A percentile compares a stretch with the other conserved stretches of the same genome.
These are phyloP conservation scores for Pythium myriotylum DNA, from an alignment of 352 stramenopile genomes.

Conservation along the genomic window DNA sequence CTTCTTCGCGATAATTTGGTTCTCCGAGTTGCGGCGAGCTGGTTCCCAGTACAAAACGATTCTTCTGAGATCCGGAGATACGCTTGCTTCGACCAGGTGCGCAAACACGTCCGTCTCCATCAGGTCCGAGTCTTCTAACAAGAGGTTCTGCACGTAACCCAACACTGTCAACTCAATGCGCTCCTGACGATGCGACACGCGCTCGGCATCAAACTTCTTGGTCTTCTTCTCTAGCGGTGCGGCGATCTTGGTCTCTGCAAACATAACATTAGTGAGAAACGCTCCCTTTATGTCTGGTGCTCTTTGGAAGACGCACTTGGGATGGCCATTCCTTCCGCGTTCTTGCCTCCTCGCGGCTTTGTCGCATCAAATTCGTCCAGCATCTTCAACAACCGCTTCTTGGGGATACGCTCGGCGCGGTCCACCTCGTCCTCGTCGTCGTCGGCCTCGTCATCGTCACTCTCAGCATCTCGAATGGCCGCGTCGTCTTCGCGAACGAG, in stretches of 20 bases:
- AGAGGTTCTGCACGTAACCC: slow-evolving; percentile 70
- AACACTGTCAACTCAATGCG: slow-evolving; percentile 65
- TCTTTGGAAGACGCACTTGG: slow-evolving; percentile 39
- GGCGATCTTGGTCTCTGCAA: slow-evolving; percentile 66
- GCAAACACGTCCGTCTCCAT: slow-evolving; percentile 64
- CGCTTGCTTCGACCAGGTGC: slow-evolving; percentile 73
- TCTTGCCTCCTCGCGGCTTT: slow-evolving; percentile 38
- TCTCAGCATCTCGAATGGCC: slow-evolving; percentile 7
- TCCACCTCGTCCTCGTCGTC: slow-evolving; percentile 43
- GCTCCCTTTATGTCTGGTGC: background rate
- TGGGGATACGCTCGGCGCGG: slow-evolving; percentile 70
- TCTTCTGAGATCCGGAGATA: slow-evolving; percentile 64
- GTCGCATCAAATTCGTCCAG: slow-evolving; percentile 61
- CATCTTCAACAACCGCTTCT: slow-evolving; percentile 71
- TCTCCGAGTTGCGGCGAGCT: slow-evolving; percentile 62
- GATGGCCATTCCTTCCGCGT: slow-evolving; percentile 48
- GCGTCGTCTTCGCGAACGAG: slow-evolving; percentile 28
- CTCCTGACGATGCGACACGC: slow-evolving; percentile 74
- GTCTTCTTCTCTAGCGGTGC: slow-evolving; percentile 72
- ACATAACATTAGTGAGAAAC: background rate
- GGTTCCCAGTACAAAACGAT: slow-evolving; percentile 79
- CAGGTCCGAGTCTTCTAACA: slow-evolving; percentile 64
- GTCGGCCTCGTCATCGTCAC: slow-evolving; percentile 14
- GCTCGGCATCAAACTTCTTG: slow-evolving; percentile 63
- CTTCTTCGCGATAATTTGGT: slow-evolving; percentile 76